Evolutionary conservation across 139 green algal species (phyloP), one percentile per base, ranked within the genome.

Genomic region (Pleodorina starrii): DNA sequence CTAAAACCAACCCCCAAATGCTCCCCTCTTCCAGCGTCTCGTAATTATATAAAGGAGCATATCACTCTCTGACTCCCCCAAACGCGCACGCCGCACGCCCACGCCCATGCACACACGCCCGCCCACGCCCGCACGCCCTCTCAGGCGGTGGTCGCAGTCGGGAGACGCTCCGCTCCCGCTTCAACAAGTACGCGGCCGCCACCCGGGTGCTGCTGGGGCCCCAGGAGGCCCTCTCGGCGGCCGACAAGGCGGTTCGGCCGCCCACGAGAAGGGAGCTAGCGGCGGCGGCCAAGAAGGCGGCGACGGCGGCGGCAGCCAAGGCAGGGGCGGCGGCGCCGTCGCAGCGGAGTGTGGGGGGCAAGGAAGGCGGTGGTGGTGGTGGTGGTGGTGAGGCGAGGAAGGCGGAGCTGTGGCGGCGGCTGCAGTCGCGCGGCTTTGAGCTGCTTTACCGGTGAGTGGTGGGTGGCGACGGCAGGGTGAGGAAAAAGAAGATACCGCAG

Each of bases 121-220:
- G n/a, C n/a, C n/a, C n/a, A n/a, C n/a, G n/a, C n/a, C n/a, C n/a
- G n/a, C n/a, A n/a, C n/a, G n/a, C n/a, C n/a, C n/a, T n/a, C n/a
- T 23, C 48, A 84, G 76, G 76, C 36, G 48, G 76, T 19, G 48
- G 48, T 29, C 14, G 48, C 76, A 84, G 48, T 48, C 23, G 16
- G 35, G 48, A 48, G 76, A 84, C 74, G 27, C 74, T 82, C 14
- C 74, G 74, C 46, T 66, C 74, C 29, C 74, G 74, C 74, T 82
- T 82, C 74, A 82, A 82, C 43, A 82, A 82, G n/a, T 82, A 82
- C n/a, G 74, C 74, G 11, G n/a, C 44, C 23, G n/a, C 74, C 74
- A 66, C 3, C 27, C 74, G 74, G 17, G 19, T 84, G 48, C 29
- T 69, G 44, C 46, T 71, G 46, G 76, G 76, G 11, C 48, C 76